Percentiles rank a stretch among this genome's conserved stretches.
These are phyloP conservation scores for Abelmoschus esculentus DNA, from an alignment of 345 rosid species.

Conservation along the genomic window DNA sequence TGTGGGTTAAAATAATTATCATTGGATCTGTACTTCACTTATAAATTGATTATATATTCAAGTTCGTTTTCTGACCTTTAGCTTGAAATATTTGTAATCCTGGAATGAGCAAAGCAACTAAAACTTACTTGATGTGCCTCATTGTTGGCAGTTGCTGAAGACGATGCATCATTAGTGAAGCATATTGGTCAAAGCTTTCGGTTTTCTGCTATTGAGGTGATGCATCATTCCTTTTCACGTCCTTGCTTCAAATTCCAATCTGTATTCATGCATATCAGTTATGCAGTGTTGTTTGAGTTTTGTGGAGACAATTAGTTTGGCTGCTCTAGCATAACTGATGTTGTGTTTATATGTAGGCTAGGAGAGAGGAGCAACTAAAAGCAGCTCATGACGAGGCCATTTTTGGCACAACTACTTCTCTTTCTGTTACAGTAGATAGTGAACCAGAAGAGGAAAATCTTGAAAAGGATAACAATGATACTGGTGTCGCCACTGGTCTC, in stretches of 20 bases:
- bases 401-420: constrained; percentile 54
- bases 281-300: neutral
- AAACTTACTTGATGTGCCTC: neutral
- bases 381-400: constrained; percentile 88
- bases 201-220: constrained; percentile 74
- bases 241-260: neutral
- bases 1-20: neutral
- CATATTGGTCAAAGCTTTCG: constrained; percentile 86
- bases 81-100: neutral
- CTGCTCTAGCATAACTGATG: neutral
- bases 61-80: neutral
- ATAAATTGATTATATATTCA: neutral
- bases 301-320: neutral
- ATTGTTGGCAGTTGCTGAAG: constrained; percentile 57
- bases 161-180: constrained; percentile 69
- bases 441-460: constrained; percentile 27
- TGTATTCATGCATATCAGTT: neutral
- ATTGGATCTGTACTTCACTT: neutral
- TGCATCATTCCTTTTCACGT: neutral
- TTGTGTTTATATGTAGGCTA: constrained; percentile 37
- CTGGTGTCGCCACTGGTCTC: constrained; percentile 34
- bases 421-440: constrained; percentile 21
- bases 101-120: neutral
- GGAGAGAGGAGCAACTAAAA: constrained; percentile 62
- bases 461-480: constrained; percentile 30